phyloP scores from a whole-genome alignment of 805 yeast species.

The Kregervanrija fluxuum region DNA sequence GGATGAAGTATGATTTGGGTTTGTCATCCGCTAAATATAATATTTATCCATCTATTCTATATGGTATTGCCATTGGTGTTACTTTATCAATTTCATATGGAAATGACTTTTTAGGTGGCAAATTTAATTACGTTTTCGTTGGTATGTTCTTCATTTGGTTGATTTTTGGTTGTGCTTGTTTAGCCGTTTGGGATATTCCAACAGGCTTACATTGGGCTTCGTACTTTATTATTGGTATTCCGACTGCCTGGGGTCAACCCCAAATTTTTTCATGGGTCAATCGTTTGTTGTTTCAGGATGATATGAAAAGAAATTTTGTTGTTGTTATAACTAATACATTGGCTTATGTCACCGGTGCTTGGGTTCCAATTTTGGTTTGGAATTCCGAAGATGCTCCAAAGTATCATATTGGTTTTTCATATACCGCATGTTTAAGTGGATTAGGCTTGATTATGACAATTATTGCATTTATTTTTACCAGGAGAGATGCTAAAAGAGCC shows the following conservation, averaged over 20 bases:
- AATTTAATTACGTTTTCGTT: slow-evolving; percentile 31
- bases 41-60: slow-evolving; percentile 34
- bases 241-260: slow-evolving; percentile 48
- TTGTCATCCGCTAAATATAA: slow-evolving; percentile 31
- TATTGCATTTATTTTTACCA: slow-evolving; percentile 17
- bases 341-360: slow-evolving; percentile 35
- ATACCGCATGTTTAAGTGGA: slow-evolving; percentile 27
- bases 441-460: slow-evolving; percentile 27
- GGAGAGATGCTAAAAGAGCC: slow-evolving; percentile 18
- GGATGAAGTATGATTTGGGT: slow-evolving; percentile 34
- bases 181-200: slow-evolving; percentile 45
- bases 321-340: slow-evolving; percentile 35
- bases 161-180: slow-evolving; percentile 35
- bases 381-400: slow-evolving; percentile 30
- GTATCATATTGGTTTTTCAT: slow-evolving; percentile 32
- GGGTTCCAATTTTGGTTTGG: slow-evolving; percentile 37
- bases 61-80: slow-evolving; percentile 33
- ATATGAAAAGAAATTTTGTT: slow-evolving; percentile 33
- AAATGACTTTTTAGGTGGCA: slow-evolving; percentile 32
- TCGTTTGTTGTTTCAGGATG: slow-evolving; percentile 35
- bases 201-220: slow-evolving; percentile 42
- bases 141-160: slow-evolving; percentile 31
- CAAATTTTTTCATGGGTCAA: slow-evolving; percentile 51
- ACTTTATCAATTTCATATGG: slow-evolving; percentile 31
- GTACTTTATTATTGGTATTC: slow-evolving; percentile 43